Evolutionary conservation across 164 flowering plant genomes (phyloP), one percentile per base, ranked within the genome.

Genomic region (Nymphaea colorata): DNA sequence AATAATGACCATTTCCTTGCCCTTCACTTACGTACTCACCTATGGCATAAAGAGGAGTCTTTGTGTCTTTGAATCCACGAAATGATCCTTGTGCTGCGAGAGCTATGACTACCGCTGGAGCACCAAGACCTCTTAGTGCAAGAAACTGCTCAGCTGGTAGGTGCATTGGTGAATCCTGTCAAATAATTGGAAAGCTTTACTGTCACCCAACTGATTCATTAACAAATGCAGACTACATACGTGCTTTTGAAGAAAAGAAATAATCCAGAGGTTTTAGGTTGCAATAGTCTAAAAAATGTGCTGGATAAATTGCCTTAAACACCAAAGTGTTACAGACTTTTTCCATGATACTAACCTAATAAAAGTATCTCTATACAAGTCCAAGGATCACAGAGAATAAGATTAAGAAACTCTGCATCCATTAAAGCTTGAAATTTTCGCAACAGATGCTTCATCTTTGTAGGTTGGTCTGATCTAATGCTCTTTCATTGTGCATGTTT

Each of bases 31-130:
- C 36, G 36, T 74, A 77, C 93, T 82, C 80, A 73, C 98, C 88
- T 81, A 87, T 76, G 47, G 98, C 98, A 87, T 83, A 91, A 6
- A 94, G 71, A 68, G 99, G 99, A 62, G 96, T 91, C 81, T 87
- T 94, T 62, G 97, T 91, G 75, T 94, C 99, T 83, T 75, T 84
- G 72, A 91, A 88, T 76, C 99, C 99, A 75, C 99, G 99, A 73
- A 94, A 94, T 43, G 89, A 75, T 51, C 99, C 99, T 76, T 91
- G 99, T 42, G 95, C 96, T 73, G 97, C 99, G 69, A 94, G 92
- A 63, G 99, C 95, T 69, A 94, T 80, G 17, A 90, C 96, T 74
- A 88, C 81, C 51, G 99, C 81, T 67, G 92, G 97, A 70, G 99
- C 95, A 76, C 99, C 99, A 72, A 89, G 76, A 57, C 96, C 97